A percentile compares a stretch with the other conserved stretches of the same genome.
phyloP scores from a whole-genome alignment of 495 filamentous ascomycete species.

The Hypoxylon trugodes region DNA sequence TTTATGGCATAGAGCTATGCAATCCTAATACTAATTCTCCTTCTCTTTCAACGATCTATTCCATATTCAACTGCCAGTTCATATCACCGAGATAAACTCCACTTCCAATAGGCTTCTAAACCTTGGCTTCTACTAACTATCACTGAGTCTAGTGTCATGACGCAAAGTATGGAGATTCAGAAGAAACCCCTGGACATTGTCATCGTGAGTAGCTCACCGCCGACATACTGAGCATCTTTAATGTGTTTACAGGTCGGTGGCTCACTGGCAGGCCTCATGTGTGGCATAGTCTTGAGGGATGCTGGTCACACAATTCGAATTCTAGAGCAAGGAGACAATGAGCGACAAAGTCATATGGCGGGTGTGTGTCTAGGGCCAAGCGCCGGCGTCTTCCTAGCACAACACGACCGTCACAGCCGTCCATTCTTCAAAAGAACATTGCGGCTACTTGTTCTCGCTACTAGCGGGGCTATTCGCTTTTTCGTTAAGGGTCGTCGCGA shows the following conservation, averaged over 20 bases:
- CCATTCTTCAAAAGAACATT: slow-evolving; percentile 10
- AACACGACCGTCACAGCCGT: slow-evolving; percentile 19
- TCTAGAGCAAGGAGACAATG: slow-evolving; percentile 34
- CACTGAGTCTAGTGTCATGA: not conserved
- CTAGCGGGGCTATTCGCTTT: not conserved
- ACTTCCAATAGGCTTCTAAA: no score
- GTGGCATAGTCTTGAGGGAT: slow-evolving; percentile 44
- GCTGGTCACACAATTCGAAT: slow-evolving; percentile 45
- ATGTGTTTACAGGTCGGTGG: slow-evolving; percentile 41
- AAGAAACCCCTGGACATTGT: not conserved
- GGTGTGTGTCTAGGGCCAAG: slow-evolving; percentile 35
- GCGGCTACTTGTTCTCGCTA: not conserved
- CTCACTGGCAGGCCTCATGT: slow-evolving; percentile 48
- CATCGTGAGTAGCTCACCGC: not conserved
- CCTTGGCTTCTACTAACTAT: no score
- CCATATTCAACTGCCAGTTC: no score
- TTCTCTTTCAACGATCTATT: no score
- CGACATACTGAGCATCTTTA: not conserved
- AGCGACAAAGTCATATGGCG: slow-evolving; percentile 36
- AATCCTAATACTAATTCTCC: no score
- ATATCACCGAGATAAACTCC: no score
- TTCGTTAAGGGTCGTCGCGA: slow-evolving; percentile 6
- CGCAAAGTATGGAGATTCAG: not conserved
- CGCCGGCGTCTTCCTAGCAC: slow-evolving; percentile 23
- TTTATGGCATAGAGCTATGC: no score